Evolutionary conservation across 345 rosid species (phyloP).

Genomic region (Ceriops tagal): DNA sequence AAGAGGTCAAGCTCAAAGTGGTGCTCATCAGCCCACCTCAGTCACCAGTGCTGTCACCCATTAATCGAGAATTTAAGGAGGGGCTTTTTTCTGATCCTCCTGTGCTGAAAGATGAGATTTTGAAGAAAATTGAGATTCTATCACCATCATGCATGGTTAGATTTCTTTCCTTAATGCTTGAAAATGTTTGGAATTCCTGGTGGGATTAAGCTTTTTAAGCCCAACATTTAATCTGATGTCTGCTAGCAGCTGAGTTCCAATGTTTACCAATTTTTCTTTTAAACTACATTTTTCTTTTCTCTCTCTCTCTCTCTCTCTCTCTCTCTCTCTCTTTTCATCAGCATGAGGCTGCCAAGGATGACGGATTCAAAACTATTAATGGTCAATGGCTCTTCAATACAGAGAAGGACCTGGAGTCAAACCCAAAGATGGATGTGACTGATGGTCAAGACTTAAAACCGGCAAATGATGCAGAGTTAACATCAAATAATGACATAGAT

Average conservation of each 20-base stretch:
- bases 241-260: background rate
- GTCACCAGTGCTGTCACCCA: constrained; percentile 64
- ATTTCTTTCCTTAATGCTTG: constrained; percentile 12
- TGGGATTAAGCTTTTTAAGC: background rate
- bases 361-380: constrained; percentile 13
- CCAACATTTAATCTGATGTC: background rate
- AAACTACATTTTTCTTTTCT: background rate
- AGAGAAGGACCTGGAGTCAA: no score
- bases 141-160: constrained; percentile 45
- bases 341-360: constrained; percentile 36
- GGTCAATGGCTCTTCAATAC: no score
- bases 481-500: constrained; percentile 23
- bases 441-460: constrained; percentile 13
- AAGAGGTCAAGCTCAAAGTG: constrained; percentile 89
- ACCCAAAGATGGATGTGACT: no score
- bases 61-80: constrained; percentile 49
- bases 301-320: no score
- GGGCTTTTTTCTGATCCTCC: constrained; percentile 43
- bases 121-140: constrained; percentile 41
- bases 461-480: constrained; percentile 17
- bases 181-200: background rate
- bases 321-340: background rate
- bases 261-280: background rate
- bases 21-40: constrained; percentile 57
- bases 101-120: constrained; percentile 41